A percentile compares a stretch with the other conserved stretches of the same genome.
These are phyloP conservation scores for Aspergillus incahuasiensis DNA, from an alignment of 495 filamentous ascomycete species.

Conservation along the genomic window DNA sequence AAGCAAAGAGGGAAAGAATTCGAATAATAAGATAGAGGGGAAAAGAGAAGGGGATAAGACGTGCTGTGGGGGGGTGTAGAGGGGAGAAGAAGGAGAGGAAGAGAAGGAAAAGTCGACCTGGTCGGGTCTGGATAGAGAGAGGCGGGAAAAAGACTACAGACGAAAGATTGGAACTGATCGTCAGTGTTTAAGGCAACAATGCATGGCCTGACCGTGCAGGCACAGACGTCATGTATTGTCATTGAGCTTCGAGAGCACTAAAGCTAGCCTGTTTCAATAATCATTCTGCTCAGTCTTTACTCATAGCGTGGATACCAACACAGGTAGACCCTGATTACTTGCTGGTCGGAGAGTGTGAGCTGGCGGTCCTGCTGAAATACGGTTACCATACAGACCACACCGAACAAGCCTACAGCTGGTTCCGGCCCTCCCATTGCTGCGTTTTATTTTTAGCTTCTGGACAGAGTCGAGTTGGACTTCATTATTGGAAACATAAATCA, in stretches of 20 bases:
- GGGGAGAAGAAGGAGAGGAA: constrained; percentile 14
- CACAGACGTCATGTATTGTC: constrained; percentile 7
- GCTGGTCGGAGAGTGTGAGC: not conserved
- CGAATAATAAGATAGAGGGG: constrained; percentile 13
- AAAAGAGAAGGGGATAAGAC: constrained; percentile 13
- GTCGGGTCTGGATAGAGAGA: constrained; percentile 21
- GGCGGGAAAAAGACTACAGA: constrained; percentile 20
- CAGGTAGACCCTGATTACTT: too few relatives aligned
- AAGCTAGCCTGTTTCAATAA: too few relatives aligned
- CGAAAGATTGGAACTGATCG: constrained; percentile 24
- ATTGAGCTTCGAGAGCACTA: not conserved
- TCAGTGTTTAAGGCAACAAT: constrained; percentile 19
- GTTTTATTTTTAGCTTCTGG: constrained; percentile 12
- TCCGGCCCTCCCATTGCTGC: constrained; percentile 14
- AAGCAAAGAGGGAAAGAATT: constrained; percentile 18
- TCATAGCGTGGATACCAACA: too few relatives aligned
- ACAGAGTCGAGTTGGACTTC: not conserved
- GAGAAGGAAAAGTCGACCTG: constrained; percentile 19
- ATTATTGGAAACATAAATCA: not conserved
- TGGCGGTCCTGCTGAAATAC: not conserved
- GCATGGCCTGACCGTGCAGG: constrained; percentile 15
- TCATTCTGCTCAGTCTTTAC: too few relatives aligned
- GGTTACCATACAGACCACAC: constrained; percentile 7
- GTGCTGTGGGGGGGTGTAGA: constrained; percentile 19
- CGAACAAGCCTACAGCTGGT: constrained; percentile 1